Conservation (phyloP, 148 eudicot genomes). For the Cornus controversa region DNA sequence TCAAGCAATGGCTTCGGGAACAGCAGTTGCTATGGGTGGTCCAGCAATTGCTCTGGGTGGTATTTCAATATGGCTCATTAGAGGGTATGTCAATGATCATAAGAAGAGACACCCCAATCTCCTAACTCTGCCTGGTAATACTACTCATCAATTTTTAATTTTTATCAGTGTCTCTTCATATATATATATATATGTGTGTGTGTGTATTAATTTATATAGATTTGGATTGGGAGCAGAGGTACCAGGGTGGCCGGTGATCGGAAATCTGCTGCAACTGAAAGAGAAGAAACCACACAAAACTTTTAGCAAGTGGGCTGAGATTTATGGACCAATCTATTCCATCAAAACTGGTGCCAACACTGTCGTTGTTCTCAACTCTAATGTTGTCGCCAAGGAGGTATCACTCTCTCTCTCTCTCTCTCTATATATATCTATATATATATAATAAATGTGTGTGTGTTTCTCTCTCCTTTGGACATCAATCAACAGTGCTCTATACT, state of each 20-base stretch:
- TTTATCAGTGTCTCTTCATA: not conserved
- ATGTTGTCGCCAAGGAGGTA: constrained; percentile 78
- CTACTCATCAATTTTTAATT: not conserved
- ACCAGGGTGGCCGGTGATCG: constrained; percentile 67
- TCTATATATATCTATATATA: too few species aligned
- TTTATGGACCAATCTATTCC: constrained; percentile 80
- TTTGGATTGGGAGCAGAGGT: constrained; percentile 42
- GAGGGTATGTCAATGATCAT: constrained; percentile 19
- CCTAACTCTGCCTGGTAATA: constrained; percentile 62
- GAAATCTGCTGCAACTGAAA: constrained; percentile 66
- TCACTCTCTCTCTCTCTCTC: not conserved
- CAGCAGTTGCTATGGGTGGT: constrained; percentile 31
- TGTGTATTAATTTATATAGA: not conserved
- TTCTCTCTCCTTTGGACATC: too few species aligned
- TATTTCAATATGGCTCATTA: constrained; percentile 38
- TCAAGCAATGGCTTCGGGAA: constrained; percentile 21
- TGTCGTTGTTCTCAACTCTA: constrained; percentile 58
- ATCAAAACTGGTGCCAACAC: constrained; percentile 60
- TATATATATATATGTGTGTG: not conserved
- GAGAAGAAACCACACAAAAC: constrained; percentile 88
- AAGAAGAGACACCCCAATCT: constrained; percentile 28
- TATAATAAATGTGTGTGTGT: too few species aligned
- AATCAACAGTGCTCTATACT: too few species aligned
- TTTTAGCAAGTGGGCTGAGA: constrained; percentile 74
- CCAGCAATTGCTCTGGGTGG: constrained; percentile 48